These are phyloP conservation scores for Podospora sp. DNA, from an alignment of 495 filamentous ascomycete species.

Conservation along the genomic window DNA sequence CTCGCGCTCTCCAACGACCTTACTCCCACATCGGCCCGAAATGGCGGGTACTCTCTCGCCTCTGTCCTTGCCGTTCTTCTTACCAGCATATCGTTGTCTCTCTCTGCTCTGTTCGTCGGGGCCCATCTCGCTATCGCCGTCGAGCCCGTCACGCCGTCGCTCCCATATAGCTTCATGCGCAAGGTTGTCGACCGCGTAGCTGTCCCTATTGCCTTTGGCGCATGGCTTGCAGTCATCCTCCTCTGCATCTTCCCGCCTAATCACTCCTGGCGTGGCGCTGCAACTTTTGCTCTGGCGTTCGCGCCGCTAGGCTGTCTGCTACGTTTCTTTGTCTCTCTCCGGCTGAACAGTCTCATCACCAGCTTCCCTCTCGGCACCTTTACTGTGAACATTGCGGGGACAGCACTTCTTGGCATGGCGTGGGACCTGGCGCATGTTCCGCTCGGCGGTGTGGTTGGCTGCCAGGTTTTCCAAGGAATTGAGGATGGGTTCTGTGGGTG, in stretches of 20 bases:
- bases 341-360: constrained; percentile 65
- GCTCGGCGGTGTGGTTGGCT: constrained; percentile 58
- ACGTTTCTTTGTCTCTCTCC: constrained; percentile 70
- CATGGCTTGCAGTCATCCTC: constrained; percentile 79
- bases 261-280: constrained; percentile 72
- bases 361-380: constrained; percentile 91
- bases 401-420: constrained; percentile 62
- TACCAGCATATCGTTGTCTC: constrained; percentile 65
- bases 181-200: constrained; percentile 63
- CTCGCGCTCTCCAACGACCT: constrained; percentile 80
- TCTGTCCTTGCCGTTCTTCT: constrained; percentile 73
- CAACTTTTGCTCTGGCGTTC: constrained; percentile 79
- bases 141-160: constrained; percentile 54
- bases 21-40: constrained; percentile 45
- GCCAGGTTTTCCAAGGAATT: constrained; percentile 81
- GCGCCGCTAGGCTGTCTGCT: constrained; percentile 78
- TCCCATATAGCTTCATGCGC: constrained; percentile 61
- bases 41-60: constrained; percentile 80
- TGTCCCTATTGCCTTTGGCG: constrained; percentile 65
- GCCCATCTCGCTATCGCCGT: constrained; percentile 76
- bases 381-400: constrained; percentile 77
- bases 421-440: constrained; percentile 71
- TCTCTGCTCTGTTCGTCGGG: constrained; percentile 70
- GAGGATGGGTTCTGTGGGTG: constrained; percentile 92
- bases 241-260: constrained; percentile 76